Conservation (phyloP, 495 filamentous ascomycete species). For the Aspergillus funiculosus region DNA sequence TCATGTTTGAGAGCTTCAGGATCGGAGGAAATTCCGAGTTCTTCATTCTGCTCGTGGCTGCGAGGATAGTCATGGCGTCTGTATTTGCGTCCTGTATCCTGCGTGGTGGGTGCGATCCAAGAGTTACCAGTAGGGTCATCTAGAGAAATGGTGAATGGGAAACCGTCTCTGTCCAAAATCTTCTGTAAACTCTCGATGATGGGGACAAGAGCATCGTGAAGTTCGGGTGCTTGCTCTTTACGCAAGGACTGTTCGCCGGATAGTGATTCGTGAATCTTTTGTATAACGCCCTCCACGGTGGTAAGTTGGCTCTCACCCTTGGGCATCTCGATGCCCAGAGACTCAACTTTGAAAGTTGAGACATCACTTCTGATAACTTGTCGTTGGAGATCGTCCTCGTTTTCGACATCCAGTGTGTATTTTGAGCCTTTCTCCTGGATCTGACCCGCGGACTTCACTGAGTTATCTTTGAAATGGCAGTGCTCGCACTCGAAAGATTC, state of each 20-base stretch:
- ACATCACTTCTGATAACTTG: conserved; percentile 90
- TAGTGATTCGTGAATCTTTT: conserved; percentile 68
- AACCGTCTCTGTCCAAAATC: conserved; percentile 66
- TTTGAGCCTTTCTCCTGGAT: conserved; percentile 85
- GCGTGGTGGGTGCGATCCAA: conserved; percentile 82
- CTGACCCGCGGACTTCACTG: conserved; percentile 81
- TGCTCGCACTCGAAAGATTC: conserved; percentile 92
- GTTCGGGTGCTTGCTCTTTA: conserved; percentile 65
- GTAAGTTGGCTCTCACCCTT: conserved; percentile 82
- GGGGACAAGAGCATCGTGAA: conserved; percentile 66
- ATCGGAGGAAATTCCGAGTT: conserved; percentile 60
- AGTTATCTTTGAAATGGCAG: conserved; percentile 83
- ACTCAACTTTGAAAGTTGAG: conserved; percentile 71
- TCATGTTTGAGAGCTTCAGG: conserved; percentile 27
- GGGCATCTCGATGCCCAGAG: conserved; percentile 87
- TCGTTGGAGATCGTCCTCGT: conserved; percentile 66
- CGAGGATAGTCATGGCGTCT: conserved; percentile 72
- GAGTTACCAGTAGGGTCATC: conserved; percentile 97
- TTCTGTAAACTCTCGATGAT: conserved; percentile 63
- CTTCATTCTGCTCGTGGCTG: conserved; percentile 76
- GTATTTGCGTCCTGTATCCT: conserved; percentile 71
- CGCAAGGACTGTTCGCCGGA: conserved; percentile 67
- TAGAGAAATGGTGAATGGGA: conserved; percentile 80
- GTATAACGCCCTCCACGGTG: conserved; percentile 84
- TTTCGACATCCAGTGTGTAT: conserved; percentile 67